These are phyloP conservation scores for Ceratobasidium sp. DNA, from an alignment of 1,284 basidiomycete genomes.

Conservation along the genomic window DNA sequence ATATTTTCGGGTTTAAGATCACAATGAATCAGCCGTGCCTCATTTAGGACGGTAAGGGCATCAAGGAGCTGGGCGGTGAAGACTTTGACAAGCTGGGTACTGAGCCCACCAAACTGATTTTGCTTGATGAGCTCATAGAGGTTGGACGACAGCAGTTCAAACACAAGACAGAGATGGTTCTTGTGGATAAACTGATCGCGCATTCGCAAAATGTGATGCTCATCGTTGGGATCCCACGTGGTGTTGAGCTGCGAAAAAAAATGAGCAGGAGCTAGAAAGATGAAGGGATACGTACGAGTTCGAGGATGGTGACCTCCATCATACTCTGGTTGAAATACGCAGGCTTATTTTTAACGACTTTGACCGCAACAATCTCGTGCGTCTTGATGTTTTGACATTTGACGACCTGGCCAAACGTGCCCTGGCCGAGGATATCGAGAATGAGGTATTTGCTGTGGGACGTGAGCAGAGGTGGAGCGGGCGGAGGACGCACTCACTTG, in stretches of 20 bases:
- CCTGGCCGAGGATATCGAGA: conserved; percentile 96
- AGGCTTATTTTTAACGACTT: conserved; percentile 99
- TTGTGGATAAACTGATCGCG: conserved; percentile 97
- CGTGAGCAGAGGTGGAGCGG: conserved; percentile 12
- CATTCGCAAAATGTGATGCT: conserved; percentile 95
- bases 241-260: conserved; percentile 76
- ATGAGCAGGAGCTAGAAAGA: neutral
- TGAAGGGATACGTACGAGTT: conserved; percentile 69
- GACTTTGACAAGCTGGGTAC: conserved; percentile 95
- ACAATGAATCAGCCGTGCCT: conserved; percentile 95
- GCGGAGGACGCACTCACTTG: conserved; percentile 67
- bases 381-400: conserved; percentile 99
- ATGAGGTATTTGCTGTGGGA: conserved; percentile 83
- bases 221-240: conserved; percentile 89
- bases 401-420: conserved; percentile 98
- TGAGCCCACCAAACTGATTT: conserved; percentile 97
- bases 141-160: conserved; percentile 96
- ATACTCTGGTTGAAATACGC: conserved; percentile 99
- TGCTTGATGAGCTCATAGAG: conserved; percentile 99
- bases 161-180: conserved; percentile 95
- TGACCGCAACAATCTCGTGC: conserved; percentile 97
- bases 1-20: conserved; percentile 99
- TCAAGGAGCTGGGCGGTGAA: conserved; percentile 97
- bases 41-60: conserved; percentile 90
- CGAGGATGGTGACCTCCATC: conserved; percentile 99